phyloP scores from a whole-genome alignment of 495 filamentous ascomycete genomes.

The Talaromyces adpressus region DNA sequence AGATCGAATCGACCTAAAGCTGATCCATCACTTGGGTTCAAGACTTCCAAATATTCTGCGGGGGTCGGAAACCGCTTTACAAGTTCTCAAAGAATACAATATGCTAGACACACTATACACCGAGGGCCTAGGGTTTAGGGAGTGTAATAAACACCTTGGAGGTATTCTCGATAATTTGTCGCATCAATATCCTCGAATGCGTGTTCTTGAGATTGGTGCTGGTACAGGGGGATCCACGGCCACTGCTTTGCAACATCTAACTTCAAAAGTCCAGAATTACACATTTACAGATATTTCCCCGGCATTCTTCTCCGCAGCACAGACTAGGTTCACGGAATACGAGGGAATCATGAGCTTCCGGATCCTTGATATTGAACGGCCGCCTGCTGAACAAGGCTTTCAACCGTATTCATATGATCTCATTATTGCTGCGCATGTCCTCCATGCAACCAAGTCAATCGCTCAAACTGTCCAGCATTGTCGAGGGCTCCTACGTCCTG shows the following conservation, averaged over 20 bases:
- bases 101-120: conserved; percentile 34
- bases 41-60: conserved; percentile 29
- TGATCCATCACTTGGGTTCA: conserved; percentile 25
- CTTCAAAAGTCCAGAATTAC: conserved; percentile 23
- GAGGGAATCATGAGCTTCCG: conserved; percentile 36
- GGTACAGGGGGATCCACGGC: conserved; percentile 38
- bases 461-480: conserved; percentile 1
- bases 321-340: conserved; percentile 13
- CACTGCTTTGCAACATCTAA: conserved; percentile 16
- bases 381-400: conserved; percentile 36
- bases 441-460: conserved; percentile 7
- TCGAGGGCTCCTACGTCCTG: conserved; percentile 40
- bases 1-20: conserved; percentile 17
- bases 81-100: conserved; percentile 31
- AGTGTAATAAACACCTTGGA: conserved; percentile 13
- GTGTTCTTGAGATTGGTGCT: conserved; percentile 31
- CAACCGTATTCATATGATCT: conserved; percentile 38
- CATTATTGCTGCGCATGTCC: conserved; percentile 17
- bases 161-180: conserved; percentile 25
- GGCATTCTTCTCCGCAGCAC: conserved; percentile 29
- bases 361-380: conserved; percentile 33
- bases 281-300: conserved; percentile 46
- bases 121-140: conserved; percentile 18
- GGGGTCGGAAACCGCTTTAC: conserved; percentile 31
- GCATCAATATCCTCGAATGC: conserved; percentile 24